Evolutionary conservation across 1,139 yeast species (phyloP).

Genomic region (Kodamaea plutei): DNA sequence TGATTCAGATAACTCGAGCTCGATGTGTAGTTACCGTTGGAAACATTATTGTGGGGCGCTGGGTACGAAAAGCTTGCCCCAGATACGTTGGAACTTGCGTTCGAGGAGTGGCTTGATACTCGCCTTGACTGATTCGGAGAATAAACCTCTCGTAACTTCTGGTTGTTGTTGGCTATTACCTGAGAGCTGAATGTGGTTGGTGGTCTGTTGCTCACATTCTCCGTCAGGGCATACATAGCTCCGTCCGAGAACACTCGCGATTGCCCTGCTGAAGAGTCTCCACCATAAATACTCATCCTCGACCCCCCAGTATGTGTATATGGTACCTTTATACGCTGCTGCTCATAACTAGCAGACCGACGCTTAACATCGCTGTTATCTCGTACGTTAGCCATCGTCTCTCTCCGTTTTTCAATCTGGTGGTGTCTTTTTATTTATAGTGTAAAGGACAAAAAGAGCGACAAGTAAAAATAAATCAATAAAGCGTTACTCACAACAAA

Average conservation of each 20-base stretch:
- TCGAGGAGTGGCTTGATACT: too few relatives aligned
- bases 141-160: neutral
- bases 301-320: slow-evolving; percentile 9
- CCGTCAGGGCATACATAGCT: slow-evolving; percentile 9
- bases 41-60: neutral
- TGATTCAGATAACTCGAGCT: too few relatives aligned
- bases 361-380: slow-evolving; percentile 12
- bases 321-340: slow-evolving; percentile 23
- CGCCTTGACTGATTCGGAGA: neutral
- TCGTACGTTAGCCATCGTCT: too few relatives aligned
- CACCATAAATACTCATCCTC: slow-evolving; percentile 10
- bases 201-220: slow-evolving; percentile 2
- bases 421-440: too few relatives aligned
- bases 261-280: slow-evolving; percentile 2
- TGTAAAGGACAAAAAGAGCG: too few relatives aligned
- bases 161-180: slow-evolving; percentile 5
- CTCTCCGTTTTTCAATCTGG: too few relatives aligned
- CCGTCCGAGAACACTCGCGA: slow-evolving; percentile 13
- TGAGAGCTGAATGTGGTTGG: slow-evolving; percentile 10
- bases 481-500: too few relatives aligned
- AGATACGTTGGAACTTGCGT: neutral
- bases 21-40: neutral
- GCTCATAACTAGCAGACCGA: slow-evolving; percentile 30
- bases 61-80: neutral
- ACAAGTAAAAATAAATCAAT: too few relatives aligned